Evolutionary conservation across 495 filamentous ascomycete genomes (phyloP).

Genomic region (Penicillium crystallinum): DNA sequence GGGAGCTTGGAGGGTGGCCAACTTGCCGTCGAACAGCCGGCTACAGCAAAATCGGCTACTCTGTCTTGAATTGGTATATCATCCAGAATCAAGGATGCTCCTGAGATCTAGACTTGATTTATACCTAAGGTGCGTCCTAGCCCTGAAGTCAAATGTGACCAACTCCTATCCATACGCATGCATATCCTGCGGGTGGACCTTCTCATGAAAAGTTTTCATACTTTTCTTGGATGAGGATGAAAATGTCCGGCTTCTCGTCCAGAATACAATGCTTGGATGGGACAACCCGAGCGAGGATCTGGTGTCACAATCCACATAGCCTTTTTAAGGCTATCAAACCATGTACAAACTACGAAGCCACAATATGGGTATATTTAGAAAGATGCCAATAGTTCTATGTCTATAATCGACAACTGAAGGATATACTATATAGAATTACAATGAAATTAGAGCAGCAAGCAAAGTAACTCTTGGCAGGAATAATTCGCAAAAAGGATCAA

Average conservation of each 20-base stretch:
- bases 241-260: background rate
- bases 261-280: background rate
- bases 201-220: background rate
- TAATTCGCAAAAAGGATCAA: constrained; percentile 3
- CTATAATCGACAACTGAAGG: background rate
- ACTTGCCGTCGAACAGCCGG: background rate
- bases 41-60: background rate
- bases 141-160: background rate
- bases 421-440: background rate
- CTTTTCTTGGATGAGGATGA: background rate
- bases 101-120: background rate
- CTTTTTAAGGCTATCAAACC: background rate
- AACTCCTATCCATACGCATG: background rate
- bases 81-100: background rate
- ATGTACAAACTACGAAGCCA: background rate
- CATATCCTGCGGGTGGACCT: background rate
- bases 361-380: background rate
- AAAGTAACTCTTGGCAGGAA: background rate
- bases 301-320: too few species aligned
- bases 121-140: background rate
- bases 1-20: constrained; percentile 26
- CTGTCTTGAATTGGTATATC: background rate
- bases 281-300: background rate
- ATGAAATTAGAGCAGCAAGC: background rate
- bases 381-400: background rate